Evolutionary conservation across 2,329 filamentous ascomycete species (phyloP).

Genomic region (Ceratocystis harringtonii): DNA sequence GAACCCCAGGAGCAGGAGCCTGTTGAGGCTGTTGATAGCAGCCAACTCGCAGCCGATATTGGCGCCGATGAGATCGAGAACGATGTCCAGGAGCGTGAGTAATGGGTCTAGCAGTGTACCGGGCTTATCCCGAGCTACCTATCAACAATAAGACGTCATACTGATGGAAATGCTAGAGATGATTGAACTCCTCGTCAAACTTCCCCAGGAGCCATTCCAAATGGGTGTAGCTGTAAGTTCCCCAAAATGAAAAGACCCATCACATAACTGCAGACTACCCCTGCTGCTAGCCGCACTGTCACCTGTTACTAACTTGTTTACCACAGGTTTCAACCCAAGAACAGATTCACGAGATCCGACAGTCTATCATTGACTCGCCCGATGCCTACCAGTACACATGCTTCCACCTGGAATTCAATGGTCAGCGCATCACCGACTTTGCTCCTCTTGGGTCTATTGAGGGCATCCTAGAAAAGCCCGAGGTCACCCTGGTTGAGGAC

Average conservation of each 20-base stretch:
- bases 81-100: constrained; percentile 10
- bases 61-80: constrained; percentile 7
- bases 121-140: neutral
- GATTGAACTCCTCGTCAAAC: constrained; percentile 15
- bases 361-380: constrained; percentile 88
- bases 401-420: constrained; percentile 90
- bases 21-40: constrained; percentile 7
- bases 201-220: constrained; percentile 12
- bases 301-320: neutral
- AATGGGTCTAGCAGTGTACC: neutral
- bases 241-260: neutral
- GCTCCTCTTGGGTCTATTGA: constrained; percentile 80
- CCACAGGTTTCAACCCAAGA: constrained; percentile 74
- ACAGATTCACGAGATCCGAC: constrained; percentile 91
- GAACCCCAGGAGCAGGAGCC: constrained; percentile 13
- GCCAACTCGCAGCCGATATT: neutral
- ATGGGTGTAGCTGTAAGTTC: constrained; percentile 14
- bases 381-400: constrained; percentile 93
- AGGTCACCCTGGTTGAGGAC: constrained; percentile 74
- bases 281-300: neutral
- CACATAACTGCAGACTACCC: neutral
- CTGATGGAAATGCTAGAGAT: constrained; percentile 5
- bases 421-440: constrained; percentile 86
- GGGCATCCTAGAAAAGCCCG: constrained; percentile 59
- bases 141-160: neutral